Base-by-base conservation (phyloP, 179 eudicot genomes). In the Monotropa hypopitys region DNA sequence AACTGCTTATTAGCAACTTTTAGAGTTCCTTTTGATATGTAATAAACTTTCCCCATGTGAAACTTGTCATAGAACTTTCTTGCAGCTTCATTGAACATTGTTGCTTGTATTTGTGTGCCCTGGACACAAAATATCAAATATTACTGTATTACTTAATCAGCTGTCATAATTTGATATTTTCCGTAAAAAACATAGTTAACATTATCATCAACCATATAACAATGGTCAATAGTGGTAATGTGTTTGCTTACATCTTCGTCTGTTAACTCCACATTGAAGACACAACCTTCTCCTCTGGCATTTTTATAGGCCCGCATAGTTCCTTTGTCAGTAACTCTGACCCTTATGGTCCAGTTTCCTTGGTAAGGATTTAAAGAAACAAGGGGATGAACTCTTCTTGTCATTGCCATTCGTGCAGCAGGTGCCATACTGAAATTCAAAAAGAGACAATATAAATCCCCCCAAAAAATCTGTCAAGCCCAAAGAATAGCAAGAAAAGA, bases 81-180 rank as follows among this genome's bases (percentile, higher is more conserved):
- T 76, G 99, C 99, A 82, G 97, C 92, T 76, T 87, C 99, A 79
- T 95, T 95, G 76, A 95, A 95, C 99, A 95, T 95, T 21, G 98
- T 95, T 40, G 99, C 99, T 84, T 91, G 99, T 35, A 93, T 95
- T 90, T 93, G 92, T 35, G 99, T 93, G 78, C 99, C 99, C 99
- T 95, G 80, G 73, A 77, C n/a, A n/a, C 61, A 68, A 76, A 20
- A 0, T 53, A 46, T 62, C 73, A 73, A 26, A 42, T 5, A 28
- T n/a, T n/a, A 38, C 1, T 23, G 42, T 5, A 28, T n/a, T n/a
- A 38, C 1, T 23, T 21, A 8, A 4, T 71, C 73, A 67, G 8
- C 63, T 1, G 3, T 28, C 21, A 70, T 42, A 42, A 3, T 70
- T 70, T 0, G 30, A 10, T 23, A 45, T 45, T 23, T 70, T 28